These are phyloP conservation scores for Saprolegnia parasitica DNA, from an alignment of 352 stramenopile genomes.

Conservation along the genomic window DNA sequence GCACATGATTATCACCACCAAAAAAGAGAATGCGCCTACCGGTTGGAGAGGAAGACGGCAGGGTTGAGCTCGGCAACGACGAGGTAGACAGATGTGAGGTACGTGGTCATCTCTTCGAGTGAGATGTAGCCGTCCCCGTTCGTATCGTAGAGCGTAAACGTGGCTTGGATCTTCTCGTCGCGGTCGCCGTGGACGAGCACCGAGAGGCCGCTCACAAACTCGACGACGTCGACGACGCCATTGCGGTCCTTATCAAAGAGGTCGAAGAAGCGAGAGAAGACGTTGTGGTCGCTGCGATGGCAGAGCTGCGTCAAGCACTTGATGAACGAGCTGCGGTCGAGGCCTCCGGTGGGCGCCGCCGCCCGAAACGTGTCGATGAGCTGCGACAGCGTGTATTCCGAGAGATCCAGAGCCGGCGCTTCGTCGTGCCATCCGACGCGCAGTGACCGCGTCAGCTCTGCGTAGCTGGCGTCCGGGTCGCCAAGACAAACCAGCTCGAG, in stretches of 20 bases:
- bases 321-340: slow-evolving; percentile 66
- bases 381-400: slow-evolving; percentile 78
- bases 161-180: slow-evolving; percentile 71
- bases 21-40: not conserved
- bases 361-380: slow-evolving; percentile 81
- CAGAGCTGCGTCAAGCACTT: slow-evolving; percentile 74
- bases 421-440: slow-evolving; percentile 23
- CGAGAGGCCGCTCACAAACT: slow-evolving; percentile 72
- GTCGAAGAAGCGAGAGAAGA: slow-evolving; percentile 75
- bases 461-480: slow-evolving; percentile 18
- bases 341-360: slow-evolving; percentile 59
- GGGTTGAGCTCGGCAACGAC: slow-evolving; percentile 51
- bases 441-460: slow-evolving; percentile 11
- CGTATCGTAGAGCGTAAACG: slow-evolving; percentile 81
- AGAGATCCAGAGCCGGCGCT: slow-evolving; percentile 40
- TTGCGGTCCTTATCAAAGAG: slow-evolving; percentile 67
- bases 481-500: slow-evolving; percentile 25
- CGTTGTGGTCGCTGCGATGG: slow-evolving; percentile 24
- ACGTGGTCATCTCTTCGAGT: slow-evolving; percentile 71
- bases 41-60: slow-evolving; percentile 41
- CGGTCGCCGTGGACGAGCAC: slow-evolving; percentile 63
- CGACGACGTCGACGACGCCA: slow-evolving; percentile 66
- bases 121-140: slow-evolving; percentile 83
- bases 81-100: slow-evolving; percentile 66
- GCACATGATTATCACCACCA: not conserved